Conservation (phyloP, 495 filamentous ascomycete genomes). For the Penicillium mononematosum region DNA sequence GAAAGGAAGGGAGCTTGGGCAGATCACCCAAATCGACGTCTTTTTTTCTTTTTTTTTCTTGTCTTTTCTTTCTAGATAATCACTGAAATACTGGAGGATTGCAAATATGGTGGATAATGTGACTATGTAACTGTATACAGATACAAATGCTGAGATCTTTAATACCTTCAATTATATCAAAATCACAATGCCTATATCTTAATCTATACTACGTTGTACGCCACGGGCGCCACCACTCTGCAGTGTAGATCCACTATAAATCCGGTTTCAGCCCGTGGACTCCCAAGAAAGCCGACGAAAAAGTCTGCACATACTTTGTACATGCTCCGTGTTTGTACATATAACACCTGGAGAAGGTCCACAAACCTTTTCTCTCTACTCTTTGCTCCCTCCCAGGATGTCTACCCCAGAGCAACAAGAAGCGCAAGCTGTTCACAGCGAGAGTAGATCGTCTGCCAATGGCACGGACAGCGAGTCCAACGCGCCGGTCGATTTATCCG, state of each 20-base stretch:
- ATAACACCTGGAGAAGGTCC: slow-evolving; percentile 12
- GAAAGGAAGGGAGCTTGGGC: no score
- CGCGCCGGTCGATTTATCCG: slow-evolving; percentile 2
- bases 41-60: no score
- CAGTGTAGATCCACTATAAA: slow-evolving; percentile 12
- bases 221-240: slow-evolving; percentile 5
- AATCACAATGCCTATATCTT: not conserved
- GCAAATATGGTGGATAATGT: no score
- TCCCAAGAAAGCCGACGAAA: not conserved
- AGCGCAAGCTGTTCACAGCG: slow-evolving; percentile 1
- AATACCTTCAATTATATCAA: not conserved
- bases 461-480: not conserved
- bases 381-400: slow-evolving; percentile 7
- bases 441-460: not conserved
- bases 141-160: not conserved
- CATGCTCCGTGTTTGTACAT: not conserved
- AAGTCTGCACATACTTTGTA: not conserved
- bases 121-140: not conserved
- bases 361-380: not conserved
- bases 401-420: slow-evolving; percentile 9
- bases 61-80: no score
- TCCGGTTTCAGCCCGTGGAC: slow-evolving; percentile 8
- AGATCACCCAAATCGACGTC: not conserved
- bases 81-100: no score
- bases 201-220: not conserved